Base-by-base conservation (phyloP, 2,329 filamentous ascomycete genomes). In the Colletotrichum eleusines region DNA sequence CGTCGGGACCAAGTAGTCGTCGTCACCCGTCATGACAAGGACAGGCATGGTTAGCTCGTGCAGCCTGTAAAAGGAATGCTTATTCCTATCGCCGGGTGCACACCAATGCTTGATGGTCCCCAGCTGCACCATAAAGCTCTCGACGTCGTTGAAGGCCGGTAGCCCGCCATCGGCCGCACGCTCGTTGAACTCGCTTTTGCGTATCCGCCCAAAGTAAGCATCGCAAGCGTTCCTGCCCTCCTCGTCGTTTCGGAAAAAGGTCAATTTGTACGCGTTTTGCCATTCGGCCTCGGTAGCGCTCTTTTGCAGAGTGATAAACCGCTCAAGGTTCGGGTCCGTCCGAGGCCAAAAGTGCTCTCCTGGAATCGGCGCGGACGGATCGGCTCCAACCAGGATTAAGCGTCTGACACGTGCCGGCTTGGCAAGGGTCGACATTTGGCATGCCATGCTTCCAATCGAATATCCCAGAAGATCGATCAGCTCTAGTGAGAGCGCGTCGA, bases 21-120 rank as follows among this genome's bases (percentile, higher is more conserved):
- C 62, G 6, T 69, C 66, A 31, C 66, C 66, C 6, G 60, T 69
- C 66, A 65, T 64, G 20, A 69, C 66, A 4, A 69, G 62, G 28
- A 66, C 66, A 12, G 66, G 66, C 61, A 69, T 69, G 3, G 53
- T 54, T 0, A 69, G 26, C 48, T 69, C 66, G 28, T 33, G 26
- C 6, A 69, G 26, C 8, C 66, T 51, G 16, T 69, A 59, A 33
- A 33, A 69, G 5, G 66, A 66, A 42, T 63, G 59, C 16, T 68
- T 63, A 31, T 46, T 35, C 12, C 16, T 59, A 18, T 53, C 60
- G 18, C 55, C 55, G 20, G 66, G 66, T 7, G 55, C 26, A 16
- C 53, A 44, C 66, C 66, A 69, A 38, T 64, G 35, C 12, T 66
- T 66, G 62, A 69, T 66, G 35, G 44, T 28, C 3, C 12, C 6